A percentile compares a stretch with the other conserved stretches of the same genome.
Evolutionary conservation across 495 filamentous ascomycete genomes (phyloP).

Genomic region (Paragyromitra xinjiangensis): DNA sequence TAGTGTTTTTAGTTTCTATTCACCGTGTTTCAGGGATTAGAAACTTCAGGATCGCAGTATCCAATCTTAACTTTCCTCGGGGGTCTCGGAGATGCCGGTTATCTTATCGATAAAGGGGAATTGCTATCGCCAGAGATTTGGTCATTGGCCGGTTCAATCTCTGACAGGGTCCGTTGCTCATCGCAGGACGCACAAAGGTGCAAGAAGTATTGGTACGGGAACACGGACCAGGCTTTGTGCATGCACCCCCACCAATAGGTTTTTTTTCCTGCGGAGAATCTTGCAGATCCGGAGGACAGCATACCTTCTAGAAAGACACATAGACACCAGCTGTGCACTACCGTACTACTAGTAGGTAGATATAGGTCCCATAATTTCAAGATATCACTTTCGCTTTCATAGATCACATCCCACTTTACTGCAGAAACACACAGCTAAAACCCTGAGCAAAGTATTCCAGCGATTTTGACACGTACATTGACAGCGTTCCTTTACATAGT

Average conservation of each 20-base stretch:
- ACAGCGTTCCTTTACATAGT: conserved; percentile 29
- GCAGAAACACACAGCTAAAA: conserved; percentile 23
- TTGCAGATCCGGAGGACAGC: conserved; percentile 25
- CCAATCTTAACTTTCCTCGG: conserved; percentile 6
- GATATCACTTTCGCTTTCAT: conserved; percentile 30
- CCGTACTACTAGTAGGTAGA: conserved; percentile 3
- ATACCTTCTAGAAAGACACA: conserved; percentile 24
- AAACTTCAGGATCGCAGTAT: conserved; percentile 5
- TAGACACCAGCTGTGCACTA: background rate
- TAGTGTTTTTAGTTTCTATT: conserved; percentile 9
- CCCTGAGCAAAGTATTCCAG: conserved; percentile 26
- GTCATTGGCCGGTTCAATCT: conserved; percentile 32
- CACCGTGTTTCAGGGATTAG: conserved; percentile 16
- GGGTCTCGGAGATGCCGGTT: conserved; percentile 8
- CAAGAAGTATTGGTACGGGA: conserved; percentile 38
- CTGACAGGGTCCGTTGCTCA: conserved; percentile 38
- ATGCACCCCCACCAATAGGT: conserved; percentile 5
- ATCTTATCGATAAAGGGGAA: conserved; percentile 37
- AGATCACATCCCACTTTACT: conserved; percentile 21
- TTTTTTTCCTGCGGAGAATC: conserved; percentile 7
- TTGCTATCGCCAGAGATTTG: conserved; percentile 28
- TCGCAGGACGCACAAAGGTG: conserved; percentile 31
- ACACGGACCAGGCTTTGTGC: conserved; percentile 37
- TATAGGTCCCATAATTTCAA: conserved; percentile 26
- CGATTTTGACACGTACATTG: conserved; percentile 44